Evolutionary conservation across 2,329 filamentous ascomycete genomes (phyloP), one percentile per base, ranked within the genome.

Genomic region (Colletotrichum aenigma): DNA sequence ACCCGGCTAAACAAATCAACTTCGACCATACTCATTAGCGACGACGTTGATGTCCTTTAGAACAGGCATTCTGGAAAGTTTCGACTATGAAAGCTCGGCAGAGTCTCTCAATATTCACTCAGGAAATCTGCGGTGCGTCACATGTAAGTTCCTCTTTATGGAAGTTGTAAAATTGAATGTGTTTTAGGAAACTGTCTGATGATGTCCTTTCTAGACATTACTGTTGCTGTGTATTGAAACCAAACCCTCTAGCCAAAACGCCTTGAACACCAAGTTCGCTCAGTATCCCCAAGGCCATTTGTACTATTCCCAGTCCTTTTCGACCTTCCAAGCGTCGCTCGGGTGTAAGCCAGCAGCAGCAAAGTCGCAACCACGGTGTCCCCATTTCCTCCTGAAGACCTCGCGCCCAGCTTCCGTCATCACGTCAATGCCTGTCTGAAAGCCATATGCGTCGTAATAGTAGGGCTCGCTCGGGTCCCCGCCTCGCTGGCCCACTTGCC

Each of bases 401-500:
- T 84, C 82, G 18, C 82, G 80, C 0, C 88, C 88, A 18, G 86
- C 84, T 76, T 89, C 87, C 15, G 86, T 88, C 21, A 87, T 80
- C 67, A 89, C 82, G 74, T 86, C 83, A 71, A 89, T 84, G 3
- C 82, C 86, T 36, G 82, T 80, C 4, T 85, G 83, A 65, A 90
- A 83, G 2, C 88, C 89, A 3, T 84, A 83, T 1, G 86, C 78
- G 62, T 88, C 83, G 74, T 89, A 87, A 79, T 89, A 88, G 76
- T 87, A 91, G 1, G 89, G 89, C 79, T 91, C 89, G 10, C 87
- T 88, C 1, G 68, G 48, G 26, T 85, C 66, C 0, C 89, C 90
- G n/a, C 89, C 89, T 4, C 82, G 84, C 78, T 91, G 90, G 15
- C 86, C 85, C 3, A 79, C 78, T 79, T 91, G 89, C 89, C 89